Evolutionary conservation across 768 basidiomycete species (phyloP), one percentile per base, ranked within the genome.

Genomic region (Russula dissimulans): DNA sequence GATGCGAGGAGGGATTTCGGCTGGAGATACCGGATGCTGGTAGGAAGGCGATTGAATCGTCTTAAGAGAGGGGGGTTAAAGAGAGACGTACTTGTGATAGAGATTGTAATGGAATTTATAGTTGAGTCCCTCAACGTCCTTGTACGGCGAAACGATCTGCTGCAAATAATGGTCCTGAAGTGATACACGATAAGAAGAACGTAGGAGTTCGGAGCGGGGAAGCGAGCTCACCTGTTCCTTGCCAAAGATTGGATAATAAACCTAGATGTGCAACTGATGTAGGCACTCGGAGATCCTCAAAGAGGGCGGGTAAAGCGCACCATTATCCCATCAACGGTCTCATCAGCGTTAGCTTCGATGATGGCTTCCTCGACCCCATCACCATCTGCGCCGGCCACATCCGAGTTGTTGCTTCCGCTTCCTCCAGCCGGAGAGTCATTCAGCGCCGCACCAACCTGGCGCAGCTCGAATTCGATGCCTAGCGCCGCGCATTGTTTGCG

Each of bases 51-150:
- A 4, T 57, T 3, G 48, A 49, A 5, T 15, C 12, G 11, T 50
- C 41, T 17, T 11, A 26, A 18, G 14, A n/a, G 53, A 36, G 31
- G 39, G 39, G 26, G 5, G 36, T 36, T 22, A 22, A 5, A 39
- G 10, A 1, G 55, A 54, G 32, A 65, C 82, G 56, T 65, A 95
- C 94, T 95, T 97, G 78, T 95, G 92, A 72, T 95, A 94, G 56
- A 95, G 76, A 71, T 95, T 95, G 69, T 87, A 90, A 69, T 93
- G 89, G 71, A 97, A 98, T 70, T 95, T 95, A 77, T 91, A 91
- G 73, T 99, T 85, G 54, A 99, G 79, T 3, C 97, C 95, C 74
- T 99, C 97, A 61, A 99, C 97, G 67, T 99, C 97, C 74, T 99
- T 99, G 64, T 88, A 80, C 3, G 97, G 94, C 0, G 92, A 94